Evolutionary conservation across 2,329 filamentous ascomycete genomes (phyloP), one percentile per base, ranked within the genome.

Genomic region (Aschersonia sp.): DNA sequence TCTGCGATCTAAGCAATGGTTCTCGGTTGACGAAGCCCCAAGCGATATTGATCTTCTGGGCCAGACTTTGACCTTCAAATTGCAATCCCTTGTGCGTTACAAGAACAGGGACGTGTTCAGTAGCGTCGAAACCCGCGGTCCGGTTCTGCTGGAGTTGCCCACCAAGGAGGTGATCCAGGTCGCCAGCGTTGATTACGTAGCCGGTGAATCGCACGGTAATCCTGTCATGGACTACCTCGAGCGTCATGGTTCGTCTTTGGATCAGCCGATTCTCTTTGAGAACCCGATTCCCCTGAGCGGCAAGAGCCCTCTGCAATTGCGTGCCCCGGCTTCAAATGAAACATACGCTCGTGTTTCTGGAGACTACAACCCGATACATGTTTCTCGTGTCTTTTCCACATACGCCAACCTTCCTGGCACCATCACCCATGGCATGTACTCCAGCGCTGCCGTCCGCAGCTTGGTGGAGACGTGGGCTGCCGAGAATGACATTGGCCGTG

Each of bases 381-480:
- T 98, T 43, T 96, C 92, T 9, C 85, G 92, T 49, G 88, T 96
- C 48, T 98, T 98, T 70, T 86, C 92, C 32, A 88, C 81, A 68
- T 98, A 97, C 59, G 94, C 92, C 63, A 92, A 89, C 64, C 76
- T 98, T 12, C 89, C 89, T 1, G 94, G 92, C 45, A 98, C 92
- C 43, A 98, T 98, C 61, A 98, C 92, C 1, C 92, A 98, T 63
- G 92, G 92, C 63, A 98, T 98, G 92, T 98, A 97, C 75, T 94
- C 91, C 2, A 97, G 91, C 66, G 92, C 92, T 55, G 87, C 92
- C 40, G 92, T 98, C 31, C 84, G 94, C 59, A 94, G 89, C 62
- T 73, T 98, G 47, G 89, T 98, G 5, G 92, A 98, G 74, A 98
- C 89, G 0, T 98, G 92, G 92, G 92, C 94, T 47, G 92, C 91